A percentile compares a stretch with the other conserved stretches of the same genome.
phyloP scores from a whole-genome alignment of 495 filamentous ascomycete species.

The Aspergillus campestris region DNA sequence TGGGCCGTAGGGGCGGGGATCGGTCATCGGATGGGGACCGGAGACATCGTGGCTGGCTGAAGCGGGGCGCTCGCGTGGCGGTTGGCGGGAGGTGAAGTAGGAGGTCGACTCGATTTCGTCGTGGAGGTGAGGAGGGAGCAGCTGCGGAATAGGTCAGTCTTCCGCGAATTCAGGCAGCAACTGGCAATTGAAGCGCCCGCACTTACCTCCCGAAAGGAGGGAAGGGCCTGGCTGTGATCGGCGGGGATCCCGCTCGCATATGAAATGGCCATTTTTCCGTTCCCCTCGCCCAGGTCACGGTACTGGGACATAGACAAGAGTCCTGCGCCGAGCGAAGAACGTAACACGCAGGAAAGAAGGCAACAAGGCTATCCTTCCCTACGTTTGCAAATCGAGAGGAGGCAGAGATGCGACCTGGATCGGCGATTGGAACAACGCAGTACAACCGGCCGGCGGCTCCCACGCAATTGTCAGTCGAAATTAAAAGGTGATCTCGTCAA shows the following conservation, averaged over 20 bases:
- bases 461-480: neutral
- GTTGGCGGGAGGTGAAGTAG: slow-evolving; percentile 26
- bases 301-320: slow-evolving; percentile 33
- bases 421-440: slow-evolving; percentile 3
- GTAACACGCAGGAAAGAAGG: too few relatives aligned
- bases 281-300: slow-evolving; percentile 29
- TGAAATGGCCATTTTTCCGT: slow-evolving; percentile 37
- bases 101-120: slow-evolving; percentile 41
- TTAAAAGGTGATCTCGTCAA: too few relatives aligned
- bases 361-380: too few relatives aligned
- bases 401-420: too few relatives aligned
- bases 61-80: slow-evolving; percentile 26
- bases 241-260: slow-evolving; percentile 31
- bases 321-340: neutral
- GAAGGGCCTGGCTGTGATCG: slow-evolving; percentile 31
- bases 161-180: neutral
- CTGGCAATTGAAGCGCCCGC: neutral
- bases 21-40: slow-evolving; percentile 11
- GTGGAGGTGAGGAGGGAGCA: slow-evolving; percentile 39
- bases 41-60: slow-evolving; percentile 20
- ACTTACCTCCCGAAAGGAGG: slow-evolving; percentile 40
- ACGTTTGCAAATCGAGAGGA: too few relatives aligned
- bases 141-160: slow-evolving; percentile 18
- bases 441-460: slow-evolving; percentile 17
- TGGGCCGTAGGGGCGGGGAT: slow-evolving; percentile 17